Evolutionary conservation across 768 basidiomycete species (phyloP).

Genomic region (Trametes coccinea): DNA sequence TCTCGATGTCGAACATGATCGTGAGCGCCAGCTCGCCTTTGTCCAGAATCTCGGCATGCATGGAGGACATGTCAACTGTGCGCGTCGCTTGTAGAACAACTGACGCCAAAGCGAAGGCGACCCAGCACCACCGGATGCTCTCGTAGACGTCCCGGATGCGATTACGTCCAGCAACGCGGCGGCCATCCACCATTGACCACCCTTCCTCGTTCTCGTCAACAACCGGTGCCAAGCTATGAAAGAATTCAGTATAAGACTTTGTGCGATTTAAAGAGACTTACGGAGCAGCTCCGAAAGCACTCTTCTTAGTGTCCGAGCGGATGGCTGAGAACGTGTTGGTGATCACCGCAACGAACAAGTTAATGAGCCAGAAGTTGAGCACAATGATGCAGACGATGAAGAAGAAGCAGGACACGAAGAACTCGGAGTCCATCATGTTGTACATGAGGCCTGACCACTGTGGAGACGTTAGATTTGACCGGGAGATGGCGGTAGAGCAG

Average conservation of each 20-base stretch:
- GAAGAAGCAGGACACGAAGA: conserved; percentile 83
- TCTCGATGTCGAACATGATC: conserved; percentile 85
- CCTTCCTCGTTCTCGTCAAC: conserved; percentile 64
- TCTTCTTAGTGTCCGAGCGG: conserved; percentile 80
- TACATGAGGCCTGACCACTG: conserved; percentile 89
- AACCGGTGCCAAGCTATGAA: conserved; percentile 38
- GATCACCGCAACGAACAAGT: conserved; percentile 93
- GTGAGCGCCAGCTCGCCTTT: conserved; percentile 77
- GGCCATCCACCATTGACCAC: conserved; percentile 52
- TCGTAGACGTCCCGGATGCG: conserved; percentile 55
- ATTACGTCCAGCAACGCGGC: conserved; percentile 45
- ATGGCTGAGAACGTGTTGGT: conserved; percentile 91
- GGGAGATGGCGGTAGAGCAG: conserved; percentile 1
- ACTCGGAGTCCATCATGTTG: conserved; percentile 84
- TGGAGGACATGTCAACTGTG: conserved; percentile 47
- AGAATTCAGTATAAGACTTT: not conserved
- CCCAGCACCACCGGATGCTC: conserved; percentile 71
- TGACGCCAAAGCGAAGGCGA: conserved; percentile 69
- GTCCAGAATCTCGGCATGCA: conserved; percentile 53
- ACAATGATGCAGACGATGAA: conserved; percentile 84
- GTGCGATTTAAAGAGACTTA: conserved; percentile 35
- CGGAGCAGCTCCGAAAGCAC: conserved; percentile 87
- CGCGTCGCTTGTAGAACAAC: conserved; percentile 73
- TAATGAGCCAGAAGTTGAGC: conserved; percentile 93
- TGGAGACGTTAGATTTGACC: not conserved